phyloP scores from a whole-genome alignment of 768 basidiomycete species.

The Tulasnella sp. region DNA sequence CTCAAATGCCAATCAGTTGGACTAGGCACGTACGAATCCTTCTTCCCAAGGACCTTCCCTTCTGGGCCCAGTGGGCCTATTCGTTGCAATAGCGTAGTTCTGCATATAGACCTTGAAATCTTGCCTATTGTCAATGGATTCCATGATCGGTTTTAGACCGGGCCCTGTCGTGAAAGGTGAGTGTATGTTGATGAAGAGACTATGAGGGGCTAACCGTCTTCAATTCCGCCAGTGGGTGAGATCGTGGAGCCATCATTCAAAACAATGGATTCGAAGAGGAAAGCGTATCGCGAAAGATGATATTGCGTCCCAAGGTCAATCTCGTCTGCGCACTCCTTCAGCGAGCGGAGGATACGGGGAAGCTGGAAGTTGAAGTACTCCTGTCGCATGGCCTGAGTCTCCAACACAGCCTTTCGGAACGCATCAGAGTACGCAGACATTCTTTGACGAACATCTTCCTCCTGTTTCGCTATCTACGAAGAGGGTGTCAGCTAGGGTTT shows the following conservation, averaged over 20 bases:
- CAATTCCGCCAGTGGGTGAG: constrained; percentile 43
- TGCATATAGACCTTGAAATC: constrained; percentile 98
- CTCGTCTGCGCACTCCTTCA: constrained; percentile 94
- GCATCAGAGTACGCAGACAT: constrained; percentile 79
- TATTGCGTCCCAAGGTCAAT: constrained; percentile 97
- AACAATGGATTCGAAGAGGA: constrained; percentile 83
- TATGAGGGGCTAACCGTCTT: constrained; percentile 43
- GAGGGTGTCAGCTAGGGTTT: neutral
- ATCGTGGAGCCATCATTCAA: constrained; percentile 81
- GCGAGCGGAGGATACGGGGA: constrained; percentile 77
- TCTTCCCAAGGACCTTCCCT: constrained; percentile 85
- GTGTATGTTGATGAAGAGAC: constrained; percentile 1
- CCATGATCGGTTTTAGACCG: constrained; percentile 77
- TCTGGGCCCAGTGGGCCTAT: constrained; percentile 48
- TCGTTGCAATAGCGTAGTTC: constrained; percentile 87
- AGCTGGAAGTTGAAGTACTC: constrained; percentile 98
- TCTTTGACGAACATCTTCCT: constrained; percentile 82
- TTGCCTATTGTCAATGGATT: constrained; percentile 84
- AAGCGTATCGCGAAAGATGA: constrained; percentile 89
- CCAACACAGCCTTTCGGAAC: constrained; percentile 80
- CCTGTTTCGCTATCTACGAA: constrained; percentile 37
- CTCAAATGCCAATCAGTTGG: neutral
- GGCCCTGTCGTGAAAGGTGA: constrained; percentile 30
- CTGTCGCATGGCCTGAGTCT: constrained; percentile 82
- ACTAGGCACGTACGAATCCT: constrained; percentile 65